These are phyloP conservation scores for Fusarium newnesense DNA, from an alignment of 2,329 filamentous ascomycete species.

Conservation along the genomic window DNA sequence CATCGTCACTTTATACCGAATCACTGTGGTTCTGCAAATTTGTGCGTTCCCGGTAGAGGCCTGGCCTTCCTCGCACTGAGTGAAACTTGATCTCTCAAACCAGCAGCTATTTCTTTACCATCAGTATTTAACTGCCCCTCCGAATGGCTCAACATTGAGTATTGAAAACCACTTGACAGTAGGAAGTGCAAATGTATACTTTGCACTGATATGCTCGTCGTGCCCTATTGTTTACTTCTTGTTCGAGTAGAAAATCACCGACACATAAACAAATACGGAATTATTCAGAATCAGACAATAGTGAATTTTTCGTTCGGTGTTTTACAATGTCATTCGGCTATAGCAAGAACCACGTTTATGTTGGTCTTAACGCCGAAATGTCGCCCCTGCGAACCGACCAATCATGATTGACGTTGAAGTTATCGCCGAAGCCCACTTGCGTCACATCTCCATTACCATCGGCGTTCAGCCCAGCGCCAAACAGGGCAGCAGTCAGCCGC, in stretches of 20 bases:
- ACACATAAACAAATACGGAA: too few species aligned
- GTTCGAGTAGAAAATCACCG: not conserved
- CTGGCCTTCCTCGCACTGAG: too few species aligned
- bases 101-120: not conserved
- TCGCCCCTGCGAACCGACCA: not conserved
- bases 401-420: not conserved
- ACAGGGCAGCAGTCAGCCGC: rapidly evolving
- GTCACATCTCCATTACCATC: not conserved
- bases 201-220: not conserved
- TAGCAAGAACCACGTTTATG: not conserved
- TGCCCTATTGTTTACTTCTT: not conserved
- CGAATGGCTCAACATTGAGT: not conserved
- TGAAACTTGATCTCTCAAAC: not conserved
- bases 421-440: constrained; percentile 22
- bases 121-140: not conserved
- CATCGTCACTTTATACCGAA: too few species aligned
- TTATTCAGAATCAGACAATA: rapidly evolving
- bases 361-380: constrained; percentile 12
- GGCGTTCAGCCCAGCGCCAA: not conserved
- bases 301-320: rapidly evolving
- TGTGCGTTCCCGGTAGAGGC: not conserved
- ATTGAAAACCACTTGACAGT: not conserved
- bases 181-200: not conserved
- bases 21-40: not conserved
- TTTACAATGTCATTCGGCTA: not conserved